A percentile compares a stretch with the other conserved stretches of the same genome.
These are phyloP conservation scores for Crithidia mellificae DNA, from an alignment of 208 protist species.

Conservation along the genomic window DNA sequence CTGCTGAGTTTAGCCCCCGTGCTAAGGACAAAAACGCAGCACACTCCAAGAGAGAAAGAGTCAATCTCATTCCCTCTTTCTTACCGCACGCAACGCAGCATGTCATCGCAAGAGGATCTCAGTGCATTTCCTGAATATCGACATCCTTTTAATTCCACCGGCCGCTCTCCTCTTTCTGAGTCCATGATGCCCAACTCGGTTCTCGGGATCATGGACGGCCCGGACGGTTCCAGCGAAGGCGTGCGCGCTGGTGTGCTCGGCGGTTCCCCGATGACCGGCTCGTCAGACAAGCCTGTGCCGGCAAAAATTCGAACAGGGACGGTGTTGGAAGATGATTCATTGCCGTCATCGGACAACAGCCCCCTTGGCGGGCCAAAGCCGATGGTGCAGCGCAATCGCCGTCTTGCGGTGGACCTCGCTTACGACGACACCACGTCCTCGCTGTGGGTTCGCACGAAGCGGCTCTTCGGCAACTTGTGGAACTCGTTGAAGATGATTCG, in stretches of 20 bases:
- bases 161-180: background rate
- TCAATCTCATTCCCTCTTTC: no score
- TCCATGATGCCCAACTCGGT: background rate
- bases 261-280: background rate
- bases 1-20: no score
- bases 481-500: constrained; percentile 30
- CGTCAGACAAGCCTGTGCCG: background rate
- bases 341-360: background rate
- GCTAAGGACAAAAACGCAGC: no score
- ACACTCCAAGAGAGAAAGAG: no score
- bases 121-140: background rate
- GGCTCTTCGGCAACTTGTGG: constrained; percentile 29
- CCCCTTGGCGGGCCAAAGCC: background rate
- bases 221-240: background rate
- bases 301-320: background rate
- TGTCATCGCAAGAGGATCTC: background rate
- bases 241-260: background rate
- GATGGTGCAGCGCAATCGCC: constrained; percentile 8
- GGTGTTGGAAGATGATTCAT: background rate
- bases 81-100: background rate
- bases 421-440: constrained; percentile 25
- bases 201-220: constrained; percentile 14
- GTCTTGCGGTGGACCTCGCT: constrained; percentile 29
- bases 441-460: constrained; percentile 5
- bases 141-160: constrained; percentile 9